Percentiles rank a stretch among this genome's conserved stretches.
Evolutionary conservation across 192 early-diverging fungal species (phyloP).

Genomic region (Ramicandelaber brevisporus): DNA sequence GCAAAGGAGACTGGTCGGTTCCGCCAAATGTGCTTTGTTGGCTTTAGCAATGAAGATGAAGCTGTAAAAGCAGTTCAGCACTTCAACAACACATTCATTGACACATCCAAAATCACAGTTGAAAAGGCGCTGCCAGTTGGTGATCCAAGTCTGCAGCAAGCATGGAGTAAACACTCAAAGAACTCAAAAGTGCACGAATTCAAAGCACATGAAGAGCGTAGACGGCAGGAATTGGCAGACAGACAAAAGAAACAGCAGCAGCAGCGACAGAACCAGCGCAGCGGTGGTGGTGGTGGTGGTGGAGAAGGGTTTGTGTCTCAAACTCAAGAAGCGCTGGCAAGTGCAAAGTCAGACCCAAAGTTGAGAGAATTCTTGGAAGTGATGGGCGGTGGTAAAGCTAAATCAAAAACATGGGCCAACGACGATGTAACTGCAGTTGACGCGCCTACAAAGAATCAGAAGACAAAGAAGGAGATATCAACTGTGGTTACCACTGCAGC

Average conservation of each 20-base stretch:
- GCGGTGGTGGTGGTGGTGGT: too few relatives aligned
- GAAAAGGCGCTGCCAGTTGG: slow-evolving; percentile 70
- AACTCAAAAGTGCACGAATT: slow-evolving; percentile 39
- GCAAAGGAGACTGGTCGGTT: slow-evolving; percentile 21
- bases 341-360: slow-evolving; percentile 46
- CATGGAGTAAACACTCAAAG: slow-evolving; percentile 74
- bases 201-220: slow-evolving; percentile 5
- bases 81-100: slow-evolving; percentile 80
- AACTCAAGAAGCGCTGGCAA: slow-evolving; percentile 14
- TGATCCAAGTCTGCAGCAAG: slow-evolving; percentile 54
- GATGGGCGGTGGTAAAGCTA: slow-evolving; percentile 59
- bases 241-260: slow-evolving; percentile 15
- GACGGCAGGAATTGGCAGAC: slow-evolving; percentile 5
- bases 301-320: slow-evolving; percentile 12
- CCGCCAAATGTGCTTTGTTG: slow-evolving; percentile 79
- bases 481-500: not conserved
- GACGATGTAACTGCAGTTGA: slow-evolving; percentile 34
- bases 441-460: slow-evolving; percentile 10
- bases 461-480: slow-evolving; percentile 7
- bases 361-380: slow-evolving; percentile 76
- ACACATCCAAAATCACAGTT: slow-evolving; percentile 70
- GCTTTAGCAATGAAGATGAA: slow-evolving; percentile 67
- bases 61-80: slow-evolving; percentile 54
- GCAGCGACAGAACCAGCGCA: slow-evolving; percentile 6
- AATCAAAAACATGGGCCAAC: slow-evolving; percentile 70